Evolutionary conservation across 331 rosid species (phyloP).

Genomic region (Quercus tomentella): DNA sequence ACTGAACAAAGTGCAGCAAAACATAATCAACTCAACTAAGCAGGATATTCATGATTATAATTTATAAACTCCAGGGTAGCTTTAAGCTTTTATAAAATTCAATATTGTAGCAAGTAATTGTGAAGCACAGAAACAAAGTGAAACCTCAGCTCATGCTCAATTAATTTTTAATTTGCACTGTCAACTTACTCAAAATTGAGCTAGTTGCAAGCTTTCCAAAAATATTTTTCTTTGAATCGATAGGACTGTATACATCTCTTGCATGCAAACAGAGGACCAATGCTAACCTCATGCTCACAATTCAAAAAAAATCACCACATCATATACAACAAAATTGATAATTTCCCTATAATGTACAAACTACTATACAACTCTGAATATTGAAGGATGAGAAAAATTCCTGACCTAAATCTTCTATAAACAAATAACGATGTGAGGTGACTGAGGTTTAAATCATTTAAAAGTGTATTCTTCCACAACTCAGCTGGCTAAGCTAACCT

Average conservation of each 20-base stretch:
- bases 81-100: too few species aligned
- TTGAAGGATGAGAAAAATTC: constrained; percentile 8
- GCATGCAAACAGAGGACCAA: neutral
- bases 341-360: constrained; percentile 13
- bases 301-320: neutral
- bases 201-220: neutral
- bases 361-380: neutral
- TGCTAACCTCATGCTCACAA: neutral
- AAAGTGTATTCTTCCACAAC: constrained; percentile 14
- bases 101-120: too few species aligned
- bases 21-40: too few species aligned
- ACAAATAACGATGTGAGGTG: neutral
- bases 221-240: neutral
- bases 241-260: neutral
- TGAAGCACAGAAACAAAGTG: too few species aligned
- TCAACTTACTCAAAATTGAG: neutral
- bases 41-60: too few species aligned
- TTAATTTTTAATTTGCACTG: too few species aligned
- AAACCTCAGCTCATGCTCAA: too few species aligned
- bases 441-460: neutral
- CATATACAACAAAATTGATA: constrained; percentile 19
- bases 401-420: neutral
- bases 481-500: constrained; percentile 39
- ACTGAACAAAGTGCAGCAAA: too few species aligned
- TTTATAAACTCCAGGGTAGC: too few species aligned